These are phyloP conservation scores for Zasmidium angulare DNA, from an alignment of 2,329 filamentous ascomycete species.

Conservation along the genomic window DNA sequence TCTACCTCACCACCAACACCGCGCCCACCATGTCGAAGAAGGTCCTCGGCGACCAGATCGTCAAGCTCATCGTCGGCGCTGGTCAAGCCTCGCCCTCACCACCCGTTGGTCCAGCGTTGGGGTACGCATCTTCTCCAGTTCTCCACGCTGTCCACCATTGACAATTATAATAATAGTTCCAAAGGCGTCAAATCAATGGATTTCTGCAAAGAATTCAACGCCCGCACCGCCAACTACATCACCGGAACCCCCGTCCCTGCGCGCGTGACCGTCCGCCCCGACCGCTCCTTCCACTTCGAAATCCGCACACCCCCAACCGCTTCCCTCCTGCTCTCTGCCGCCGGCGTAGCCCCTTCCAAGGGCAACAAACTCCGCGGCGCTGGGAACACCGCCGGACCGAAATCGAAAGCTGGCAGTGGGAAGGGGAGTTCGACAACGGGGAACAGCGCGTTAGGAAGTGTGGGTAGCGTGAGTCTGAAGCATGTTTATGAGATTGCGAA, in stretches of 20 bases:
- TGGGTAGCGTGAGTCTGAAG: conserved; percentile 89
- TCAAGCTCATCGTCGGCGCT: conserved; percentile 96
- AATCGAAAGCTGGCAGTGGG: conserved; percentile 38
- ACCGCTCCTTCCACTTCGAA: conserved; percentile 91
- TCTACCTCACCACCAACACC: neutral
- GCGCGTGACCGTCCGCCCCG: conserved; percentile 85
- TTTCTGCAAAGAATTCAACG: conserved; percentile 73
- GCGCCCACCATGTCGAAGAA: conserved; percentile 51
- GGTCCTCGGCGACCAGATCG: conserved; percentile 67
- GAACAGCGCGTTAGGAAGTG: conserved; percentile 70
- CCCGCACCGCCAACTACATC: conserved; percentile 72
- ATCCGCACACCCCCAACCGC: conserved; percentile 89
- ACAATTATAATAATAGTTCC: conserved; percentile 44
- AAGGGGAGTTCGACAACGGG: conserved; percentile 29
- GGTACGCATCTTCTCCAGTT: conserved; percentile 35
- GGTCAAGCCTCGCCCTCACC: conserved; percentile 93
- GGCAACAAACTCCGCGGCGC: conserved; percentile 77
- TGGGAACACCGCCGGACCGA: conserved; percentile 50
- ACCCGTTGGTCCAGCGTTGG: conserved; percentile 91
- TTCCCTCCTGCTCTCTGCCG: conserved; percentile 80
- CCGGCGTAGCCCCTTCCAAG: conserved; percentile 72
- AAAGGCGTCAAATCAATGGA: conserved; percentile 99
- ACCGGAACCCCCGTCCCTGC: conserved; percentile 85
- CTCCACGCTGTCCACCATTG: neutral
- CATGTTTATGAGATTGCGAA: conserved; percentile 97